Evolutionary conservation across 2,329 filamentous ascomycete species (phyloP).

Genomic region (Verticillium alfalfae): DNA sequence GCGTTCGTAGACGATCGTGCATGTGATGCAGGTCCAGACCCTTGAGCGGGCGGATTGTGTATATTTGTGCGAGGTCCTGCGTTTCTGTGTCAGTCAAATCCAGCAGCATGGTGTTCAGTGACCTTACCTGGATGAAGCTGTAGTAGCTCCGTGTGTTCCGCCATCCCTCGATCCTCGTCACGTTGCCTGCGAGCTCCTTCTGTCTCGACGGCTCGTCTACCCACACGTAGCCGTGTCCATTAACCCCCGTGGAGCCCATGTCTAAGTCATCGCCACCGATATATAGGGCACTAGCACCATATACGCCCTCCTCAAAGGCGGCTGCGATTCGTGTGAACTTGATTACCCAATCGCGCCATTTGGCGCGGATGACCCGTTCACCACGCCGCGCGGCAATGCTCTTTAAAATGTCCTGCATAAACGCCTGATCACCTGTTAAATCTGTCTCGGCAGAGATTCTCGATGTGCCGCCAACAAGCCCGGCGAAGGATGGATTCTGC

Average conservation of each 20-base stretch:
- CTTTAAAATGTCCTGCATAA: conserved; percentile 80
- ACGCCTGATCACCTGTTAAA: conserved; percentile 78
- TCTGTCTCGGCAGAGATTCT: conserved; percentile 45
- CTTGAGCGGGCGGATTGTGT: conserved; percentile 63
- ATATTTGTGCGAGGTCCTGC: conserved; percentile 61
- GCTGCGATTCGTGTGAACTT: conserved; percentile 91
- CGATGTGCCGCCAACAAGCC: conserved; percentile 35
- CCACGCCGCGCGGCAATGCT: conserved; percentile 84
- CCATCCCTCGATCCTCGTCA: conserved; percentile 94
- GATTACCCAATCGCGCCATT: conserved; percentile 91
- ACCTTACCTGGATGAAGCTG: conserved; percentile 76
- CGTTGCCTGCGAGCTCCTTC: conserved; percentile 84
- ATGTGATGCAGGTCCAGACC: conserved; percentile 86
- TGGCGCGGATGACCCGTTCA: conserved; percentile 82
- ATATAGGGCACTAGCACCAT: conserved; percentile 84
- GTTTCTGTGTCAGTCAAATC: background rate
- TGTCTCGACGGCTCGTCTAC: conserved; percentile 73
- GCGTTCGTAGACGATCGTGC: conserved; percentile 80
- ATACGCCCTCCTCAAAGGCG: conserved; percentile 92
- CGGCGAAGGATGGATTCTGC: conserved; percentile 57
- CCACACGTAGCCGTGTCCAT: conserved; percentile 95
- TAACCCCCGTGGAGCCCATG: conserved; percentile 51
- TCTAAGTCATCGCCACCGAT: conserved; percentile 73
- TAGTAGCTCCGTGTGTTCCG: conserved; percentile 93
- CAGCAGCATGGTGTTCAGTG: background rate